Percentiles rank a stretch among this genome's conserved stretches.
phyloP scores from a whole-genome alignment of 148 eudicot species.

The Rhododendron ovatum region DNA sequence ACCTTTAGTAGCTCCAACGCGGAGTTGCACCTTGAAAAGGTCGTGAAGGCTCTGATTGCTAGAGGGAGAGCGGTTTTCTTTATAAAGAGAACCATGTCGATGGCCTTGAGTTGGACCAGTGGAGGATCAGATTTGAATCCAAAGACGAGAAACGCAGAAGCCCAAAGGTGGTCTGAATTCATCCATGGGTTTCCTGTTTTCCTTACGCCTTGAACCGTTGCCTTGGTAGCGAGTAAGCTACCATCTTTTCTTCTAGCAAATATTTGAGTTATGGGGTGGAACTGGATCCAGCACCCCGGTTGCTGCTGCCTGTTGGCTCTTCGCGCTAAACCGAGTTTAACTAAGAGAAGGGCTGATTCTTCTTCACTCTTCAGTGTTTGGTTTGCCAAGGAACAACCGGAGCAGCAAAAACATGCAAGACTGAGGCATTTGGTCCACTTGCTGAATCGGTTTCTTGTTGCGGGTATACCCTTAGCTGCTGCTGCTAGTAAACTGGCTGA shows the following conservation, averaged over 20 bases:
- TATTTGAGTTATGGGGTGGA: constrained; percentile 61
- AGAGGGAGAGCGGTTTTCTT: constrained; percentile 72
- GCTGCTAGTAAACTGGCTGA: constrained; percentile 59
- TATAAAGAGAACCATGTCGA: constrained; percentile 66
- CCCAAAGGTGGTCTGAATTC: constrained; percentile 76
- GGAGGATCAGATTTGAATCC: constrained; percentile 88
- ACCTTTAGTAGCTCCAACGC: constrained; percentile 73
- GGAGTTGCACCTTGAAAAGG: constrained; percentile 73
- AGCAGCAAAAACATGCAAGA: constrained; percentile 38
- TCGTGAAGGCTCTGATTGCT: constrained; percentile 62
- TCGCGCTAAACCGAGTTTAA: constrained; percentile 67
- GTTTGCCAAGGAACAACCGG: constrained; percentile 34
- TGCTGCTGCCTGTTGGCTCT: constrained; percentile 45
- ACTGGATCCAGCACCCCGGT: constrained; percentile 59
- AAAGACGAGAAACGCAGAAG: constrained; percentile 74
- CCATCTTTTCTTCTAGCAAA: constrained; percentile 45
- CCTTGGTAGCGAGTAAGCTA: constrained; percentile 34
- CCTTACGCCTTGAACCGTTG: constrained; percentile 55
- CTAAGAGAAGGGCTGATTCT: constrained; percentile 62
- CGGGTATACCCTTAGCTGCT: constrained; percentile 60
- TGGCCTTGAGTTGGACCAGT: constrained; percentile 55
- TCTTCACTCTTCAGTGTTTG: constrained; percentile 64
- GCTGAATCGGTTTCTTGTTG: constrained; percentile 28
- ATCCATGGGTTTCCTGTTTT: constrained; percentile 48
- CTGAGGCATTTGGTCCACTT: constrained; percentile 66